Conservation (phyloP, 208 protist species). For the Trichomonas vaginalis region DNA sequence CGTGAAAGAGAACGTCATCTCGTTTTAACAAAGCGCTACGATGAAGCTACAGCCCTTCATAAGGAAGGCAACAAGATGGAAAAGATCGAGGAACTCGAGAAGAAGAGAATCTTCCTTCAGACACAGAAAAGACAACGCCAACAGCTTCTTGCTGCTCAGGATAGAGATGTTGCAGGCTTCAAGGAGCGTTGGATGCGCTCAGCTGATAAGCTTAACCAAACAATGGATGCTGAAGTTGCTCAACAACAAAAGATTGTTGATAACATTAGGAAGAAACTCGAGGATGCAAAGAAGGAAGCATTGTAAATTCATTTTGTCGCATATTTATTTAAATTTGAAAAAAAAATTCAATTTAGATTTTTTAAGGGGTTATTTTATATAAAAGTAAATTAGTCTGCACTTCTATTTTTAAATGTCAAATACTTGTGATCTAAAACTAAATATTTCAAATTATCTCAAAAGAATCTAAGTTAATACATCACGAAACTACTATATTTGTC, state of each 20-base stretch:
- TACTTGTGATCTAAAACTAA: too few species aligned
- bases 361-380: too few species aligned
- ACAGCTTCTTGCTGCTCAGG: not conserved
- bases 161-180: not conserved
- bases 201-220: not conserved
- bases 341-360: too few species aligned
- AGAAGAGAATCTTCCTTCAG: not conserved
- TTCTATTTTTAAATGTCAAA: too few species aligned
- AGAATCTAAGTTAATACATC: too few species aligned
- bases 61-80: not conserved
- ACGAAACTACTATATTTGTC: too few species aligned
- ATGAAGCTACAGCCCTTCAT: not conserved
- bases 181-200: not conserved
- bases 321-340: not conserved
- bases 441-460: too few species aligned
- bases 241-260: not conserved
- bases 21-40: not conserved
- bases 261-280: not conserved
- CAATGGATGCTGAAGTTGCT: not conserved
- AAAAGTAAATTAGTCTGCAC: too few species aligned
- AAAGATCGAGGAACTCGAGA: not conserved
- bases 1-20: not conserved
- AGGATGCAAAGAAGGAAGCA: not conserved
- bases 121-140: not conserved
- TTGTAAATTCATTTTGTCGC: not conserved